Evolutionary conservation across 257 asterid species (phyloP), one percentile per base, ranked within the genome.

Genomic region (Solanum raphanifolium): DNA sequence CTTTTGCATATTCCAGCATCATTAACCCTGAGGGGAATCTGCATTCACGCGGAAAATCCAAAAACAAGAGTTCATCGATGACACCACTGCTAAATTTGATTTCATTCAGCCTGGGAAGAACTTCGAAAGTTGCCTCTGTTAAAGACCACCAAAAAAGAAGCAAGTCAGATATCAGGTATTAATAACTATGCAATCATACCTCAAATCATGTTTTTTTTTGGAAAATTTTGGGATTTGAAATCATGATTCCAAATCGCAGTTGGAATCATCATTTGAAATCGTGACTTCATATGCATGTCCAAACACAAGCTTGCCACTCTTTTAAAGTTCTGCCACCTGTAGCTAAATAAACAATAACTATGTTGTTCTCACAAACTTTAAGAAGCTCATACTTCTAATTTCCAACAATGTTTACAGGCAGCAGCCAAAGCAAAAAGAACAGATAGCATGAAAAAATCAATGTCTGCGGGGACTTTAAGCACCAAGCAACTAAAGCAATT

Each of bases 71-170:
- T 91, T 97, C 99, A 38, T 95, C 98, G 7, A 95, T 88, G 68
- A 97, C 94, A 38, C 99, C 99, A 84, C 98, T 96, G 81, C 98
- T 95, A 89, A 96, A 97, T 91, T 97, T 96, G 90, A 97, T 97
- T 91, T 97, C 99, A 88, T 94, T 95, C 27, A 97, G 99, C 90
- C 99, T 94, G 10, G 99, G 99, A 79, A 97, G 98, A 88, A 96
- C 99, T 93, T 97, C 99, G 89, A 91, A 95, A 87, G 99, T 97
- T 87, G 99, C 99, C 93, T 96, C 99, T 97, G 98, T 86, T 79
- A 35, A 88, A 85, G 79, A 55, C 86, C 86, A 79, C 90, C 87
- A 79, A 46, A 15, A 65, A 31, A 31, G 43, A 82, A 82, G 86
- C 43, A 29, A 48, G 29, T 82, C 69, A 82, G 86, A 46, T 46